phyloP scores from a whole-genome alignment of 345 rosid genomes.

The Salix suchowensis region DNA sequence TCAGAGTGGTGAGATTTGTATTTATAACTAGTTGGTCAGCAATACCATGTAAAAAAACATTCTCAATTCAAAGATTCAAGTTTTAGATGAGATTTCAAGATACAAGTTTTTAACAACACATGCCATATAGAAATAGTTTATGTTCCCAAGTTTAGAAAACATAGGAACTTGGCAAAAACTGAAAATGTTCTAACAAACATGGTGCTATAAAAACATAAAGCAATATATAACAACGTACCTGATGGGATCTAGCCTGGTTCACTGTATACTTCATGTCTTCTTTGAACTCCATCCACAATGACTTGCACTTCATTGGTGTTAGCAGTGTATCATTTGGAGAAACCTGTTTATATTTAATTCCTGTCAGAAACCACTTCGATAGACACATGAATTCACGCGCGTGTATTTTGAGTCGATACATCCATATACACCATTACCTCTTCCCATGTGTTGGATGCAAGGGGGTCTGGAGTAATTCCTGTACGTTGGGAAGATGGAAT shows the following conservation, averaged over 20 bases:
- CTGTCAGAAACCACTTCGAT: background rate
- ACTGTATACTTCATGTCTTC: conserved; percentile 23
- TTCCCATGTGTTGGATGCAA: conserved; percentile 67
- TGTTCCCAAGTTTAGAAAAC: background rate
- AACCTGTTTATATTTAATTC: conserved; percentile 31
- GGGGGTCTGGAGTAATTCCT: conserved; percentile 44
- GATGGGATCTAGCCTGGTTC: conserved; percentile 61
- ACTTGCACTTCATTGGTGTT: conserved; percentile 29
- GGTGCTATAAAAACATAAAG: background rate
- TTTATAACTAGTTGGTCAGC: no score
- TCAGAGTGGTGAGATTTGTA: no score
- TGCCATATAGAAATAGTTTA: background rate
- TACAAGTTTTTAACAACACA: background rate
- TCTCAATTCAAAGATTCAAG: no score
- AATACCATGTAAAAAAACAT: no score
- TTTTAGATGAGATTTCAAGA: no score
- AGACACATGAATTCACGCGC: background rate
- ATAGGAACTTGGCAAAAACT: background rate
- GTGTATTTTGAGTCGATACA: background rate
- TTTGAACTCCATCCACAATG: conserved; percentile 30
- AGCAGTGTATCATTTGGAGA: conserved; percentile 37
- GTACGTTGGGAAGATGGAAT: conserved; percentile 39
- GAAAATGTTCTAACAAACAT: background rate
- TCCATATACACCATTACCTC: conserved; percentile 38
- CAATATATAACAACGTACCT: conserved; percentile 33